Base-by-base conservation (phyloP, 345 rosid species). In the Reutealis trisperma region DNA sequence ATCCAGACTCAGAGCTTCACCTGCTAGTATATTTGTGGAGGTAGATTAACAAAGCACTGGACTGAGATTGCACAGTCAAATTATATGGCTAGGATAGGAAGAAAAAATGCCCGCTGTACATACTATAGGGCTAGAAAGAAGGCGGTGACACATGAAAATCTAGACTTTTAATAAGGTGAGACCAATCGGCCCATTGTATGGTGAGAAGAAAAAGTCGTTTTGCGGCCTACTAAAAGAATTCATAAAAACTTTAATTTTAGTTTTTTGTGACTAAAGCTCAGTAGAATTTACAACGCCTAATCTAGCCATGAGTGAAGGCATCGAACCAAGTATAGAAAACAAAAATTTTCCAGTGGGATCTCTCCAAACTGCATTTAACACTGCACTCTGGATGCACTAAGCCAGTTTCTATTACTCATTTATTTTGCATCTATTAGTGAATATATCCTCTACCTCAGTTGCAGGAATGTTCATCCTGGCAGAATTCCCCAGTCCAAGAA, bases 381-480 rank as follows among this genome's bases (percentile, higher is more conserved):
- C 41, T 9, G 15, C 44, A n/a, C 42, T 37, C 30, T 27, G 30
- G 68, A 51, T 19, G 24, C 45, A 63, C 4, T 21, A 27, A 60
- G 72, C 52, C 32, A 1, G 34, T 4, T 34, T 12, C 63, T 57
- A 69, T 37, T 76, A 13, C 22, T 14, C 19, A 52, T 34, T 66
- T 6, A 45, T 65, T 27, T 10, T 32, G 61, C 59, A 66, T 18
- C 47, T 1, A 59, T 49, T 21, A 18, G 47, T 34, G n/a, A 41
- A 34, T 19, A 51, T 72, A 34, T 22, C 7, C 32, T 52, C 77
- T 82, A 94, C 97, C 95, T 63, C 84, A 73, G 99, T 95, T 61
- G 99, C 94, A 54, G 99, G 98, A 83, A 79, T 87, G 77, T 95
- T 95, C 97, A 93, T 93, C 81, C 99, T 86, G 16, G 98, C 97